A percentile compares a stretch with the other conserved stretches of the same genome.
Evolutionary conservation across 1,139 yeast genomes (phyloP).

Genomic region (Meyerozyma carpophila): DNA sequence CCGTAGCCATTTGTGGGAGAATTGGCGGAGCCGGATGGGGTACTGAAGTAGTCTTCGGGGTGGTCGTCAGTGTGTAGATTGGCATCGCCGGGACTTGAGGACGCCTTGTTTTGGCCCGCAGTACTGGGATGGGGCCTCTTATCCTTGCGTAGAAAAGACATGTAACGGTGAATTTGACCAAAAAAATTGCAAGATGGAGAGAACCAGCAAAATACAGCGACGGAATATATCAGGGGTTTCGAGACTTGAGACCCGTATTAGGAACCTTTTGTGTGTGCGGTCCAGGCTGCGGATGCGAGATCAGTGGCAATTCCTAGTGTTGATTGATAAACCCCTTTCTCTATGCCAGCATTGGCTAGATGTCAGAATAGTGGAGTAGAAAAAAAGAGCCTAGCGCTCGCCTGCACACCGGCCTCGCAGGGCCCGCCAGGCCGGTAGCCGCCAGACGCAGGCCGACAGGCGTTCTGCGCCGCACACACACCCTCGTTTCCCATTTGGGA

Average conservation of each 20-base stretch:
- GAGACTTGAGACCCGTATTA: too few relatives aligned
- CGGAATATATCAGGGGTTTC: too few relatives aligned
- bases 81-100: neutral
- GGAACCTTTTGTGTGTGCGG: too few relatives aligned
- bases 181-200: too few relatives aligned
- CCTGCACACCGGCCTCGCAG: neutral
- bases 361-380: neutral
- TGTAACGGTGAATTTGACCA: neutral
- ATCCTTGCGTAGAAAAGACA: neutral
- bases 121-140: neutral
- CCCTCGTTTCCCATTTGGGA: neutral
- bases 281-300: too few relatives aligned
- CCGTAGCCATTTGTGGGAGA: conserved; percentile 1
- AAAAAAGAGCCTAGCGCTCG: neutral
- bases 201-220: too few relatives aligned
- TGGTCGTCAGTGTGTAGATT: neutral
- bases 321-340: neutral
- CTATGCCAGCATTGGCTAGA: neutral
- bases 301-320: too few relatives aligned
- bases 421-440: too few relatives aligned
- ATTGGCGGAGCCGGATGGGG: neutral
- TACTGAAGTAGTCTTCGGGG: neutral
- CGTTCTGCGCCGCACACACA: neutral
- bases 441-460: neutral
- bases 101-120: neutral